Evolutionary conservation across 352 stramenopile species (phyloP).

Genomic region (Sclerospora graminicola): DNA sequence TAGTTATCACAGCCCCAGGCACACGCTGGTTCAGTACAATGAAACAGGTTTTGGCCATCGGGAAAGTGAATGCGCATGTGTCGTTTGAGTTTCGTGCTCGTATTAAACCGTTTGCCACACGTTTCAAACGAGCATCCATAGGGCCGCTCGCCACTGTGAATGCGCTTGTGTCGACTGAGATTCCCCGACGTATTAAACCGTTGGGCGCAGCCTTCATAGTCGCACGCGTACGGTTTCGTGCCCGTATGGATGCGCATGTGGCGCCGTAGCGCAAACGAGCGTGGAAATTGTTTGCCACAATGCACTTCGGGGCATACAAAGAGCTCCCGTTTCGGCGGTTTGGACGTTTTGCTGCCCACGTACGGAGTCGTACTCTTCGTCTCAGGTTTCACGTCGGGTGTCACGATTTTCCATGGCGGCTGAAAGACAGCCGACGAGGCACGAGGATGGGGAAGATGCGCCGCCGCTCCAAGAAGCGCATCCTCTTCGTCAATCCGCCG

Average conservation of each 20-base stretch:
- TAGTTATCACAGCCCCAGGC: conserved; percentile 71
- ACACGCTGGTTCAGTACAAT: conserved; percentile 33
- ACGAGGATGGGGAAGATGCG: conserved; percentile 26
- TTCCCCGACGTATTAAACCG: conserved; percentile 85
- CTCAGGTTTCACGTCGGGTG: conserved; percentile 5
- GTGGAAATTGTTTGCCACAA: conserved; percentile 78
- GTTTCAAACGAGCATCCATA: conserved; percentile 70
- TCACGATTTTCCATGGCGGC: not conserved
- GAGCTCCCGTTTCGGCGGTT: conserved; percentile 8
- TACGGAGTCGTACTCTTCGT: not conserved
- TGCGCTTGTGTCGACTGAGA: conserved; percentile 80
- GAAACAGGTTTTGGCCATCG: conserved; percentile 65
- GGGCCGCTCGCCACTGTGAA: conserved; percentile 73
- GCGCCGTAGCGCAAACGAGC: conserved; percentile 70
- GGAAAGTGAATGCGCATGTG: conserved; percentile 85
- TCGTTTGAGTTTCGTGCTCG: conserved; percentile 83
- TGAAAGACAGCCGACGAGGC: conserved; percentile 9
- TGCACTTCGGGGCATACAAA: conserved; percentile 34
- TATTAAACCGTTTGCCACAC: conserved; percentile 83
- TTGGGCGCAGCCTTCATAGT: conserved; percentile 61
- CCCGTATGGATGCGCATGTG: conserved; percentile 82
- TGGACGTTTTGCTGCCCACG: no score
- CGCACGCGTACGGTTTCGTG: conserved; percentile 73
- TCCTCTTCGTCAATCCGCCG: conserved; percentile 17
- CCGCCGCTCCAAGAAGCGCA: conserved; percentile 3